Percentiles rank a stretch among this genome's conserved stretches.
phyloP scores from a whole-genome alignment of 2,329 filamentous ascomycete species.

The Pseudogymnoascus sp. region DNA sequence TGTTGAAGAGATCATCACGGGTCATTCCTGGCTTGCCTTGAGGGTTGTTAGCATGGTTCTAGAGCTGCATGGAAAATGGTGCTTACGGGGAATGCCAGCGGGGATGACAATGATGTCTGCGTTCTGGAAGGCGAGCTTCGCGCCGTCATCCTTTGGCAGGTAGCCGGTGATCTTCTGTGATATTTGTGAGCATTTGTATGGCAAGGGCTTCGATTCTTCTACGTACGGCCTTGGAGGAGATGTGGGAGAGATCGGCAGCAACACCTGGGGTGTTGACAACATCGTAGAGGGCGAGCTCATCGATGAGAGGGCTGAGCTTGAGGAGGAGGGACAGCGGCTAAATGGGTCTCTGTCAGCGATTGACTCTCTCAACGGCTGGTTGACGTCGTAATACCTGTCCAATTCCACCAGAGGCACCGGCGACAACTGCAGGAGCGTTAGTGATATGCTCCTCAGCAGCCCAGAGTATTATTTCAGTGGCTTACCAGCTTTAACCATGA shows the following conservation, averaged over 20 bases:
- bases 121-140: slow-evolving; percentile 82
- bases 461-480: slow-evolving; percentile 5
- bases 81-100: slow-evolving; percentile 91
- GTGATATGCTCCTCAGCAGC: not conserved
- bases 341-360: slow-evolving; percentile 12
- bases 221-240: slow-evolving; percentile 69
- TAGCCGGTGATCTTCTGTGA: slow-evolving; percentile 76
- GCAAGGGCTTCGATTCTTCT: slow-evolving; percentile 6
- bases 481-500: slow-evolving; percentile 58
- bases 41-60: slow-evolving; percentile 17
- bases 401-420: slow-evolving; percentile 96
- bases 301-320: slow-evolving; percentile 81
- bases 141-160: slow-evolving; percentile 77
- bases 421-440: slow-evolving; percentile 56
- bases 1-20: slow-evolving; percentile 99
- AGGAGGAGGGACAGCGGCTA: slow-evolving; percentile 94
- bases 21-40: slow-evolving; percentile 98
- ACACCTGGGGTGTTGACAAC: slow-evolving; percentile 98
- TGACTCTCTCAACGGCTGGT: slow-evolving; percentile 11
- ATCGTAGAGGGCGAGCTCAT: slow-evolving; percentile 97
- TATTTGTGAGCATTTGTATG: slow-evolving; percentile 26
- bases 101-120: slow-evolving; percentile 96
- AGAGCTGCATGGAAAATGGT: slow-evolving; percentile 11
- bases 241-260: slow-evolving; percentile 92
- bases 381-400: slow-evolving; percentile 66